Base-by-base conservation (phyloP, 164 flowering plant genomes). In the Nymphaea colorata region DNA sequence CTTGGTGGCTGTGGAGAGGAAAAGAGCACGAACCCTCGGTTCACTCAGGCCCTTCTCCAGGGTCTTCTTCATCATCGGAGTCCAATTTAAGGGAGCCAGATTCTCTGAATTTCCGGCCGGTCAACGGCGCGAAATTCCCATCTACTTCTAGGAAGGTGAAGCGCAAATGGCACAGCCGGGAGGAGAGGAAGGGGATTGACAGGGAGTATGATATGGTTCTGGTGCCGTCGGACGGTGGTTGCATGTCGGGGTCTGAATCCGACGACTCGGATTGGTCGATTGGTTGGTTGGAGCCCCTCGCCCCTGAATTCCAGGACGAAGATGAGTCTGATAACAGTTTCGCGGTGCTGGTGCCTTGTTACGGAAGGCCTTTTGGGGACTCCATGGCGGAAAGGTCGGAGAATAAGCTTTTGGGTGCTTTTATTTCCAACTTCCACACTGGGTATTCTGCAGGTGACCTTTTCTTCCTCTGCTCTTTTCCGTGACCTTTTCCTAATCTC, bases 201-300 rank as follows among this genome's bases (percentile, higher is more conserved):
- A 78, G 74, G 77, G 95, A 91, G 70, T 84, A 80, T 79, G 97
- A 91, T 78, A 67, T 84, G 68, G 95, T 91, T 59, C 76, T 91
- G 71, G 97, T 91, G 59, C 89, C 95, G 65, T 84, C 90, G 12
- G 97, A 91, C 81, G 91, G 93, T 66, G 95, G 88, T 11, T 82
- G 93, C 68, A 71, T 83, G 66, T 87, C 93, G 0, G 97, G 89
- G 7, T 83, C 93, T 44, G 97, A 91, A 68, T 91, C 97, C 36
- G 97, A 89, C 72, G 97, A 74, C 61, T 89, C 93, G 0, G 97
- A 91, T 77, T 91, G 92, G 89, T 91, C 97, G 4, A 82, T 89
- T 70, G 97, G 97, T 69, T 91, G 97, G 97, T 75, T 85, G 75
- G 97, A 91, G 71, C 97, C 94, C 61, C 97, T 87, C 69, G 91